Evolutionary conservation across 441 rosid genomes (phyloP).

Genomic region (Syzygium malaccense): DNA sequence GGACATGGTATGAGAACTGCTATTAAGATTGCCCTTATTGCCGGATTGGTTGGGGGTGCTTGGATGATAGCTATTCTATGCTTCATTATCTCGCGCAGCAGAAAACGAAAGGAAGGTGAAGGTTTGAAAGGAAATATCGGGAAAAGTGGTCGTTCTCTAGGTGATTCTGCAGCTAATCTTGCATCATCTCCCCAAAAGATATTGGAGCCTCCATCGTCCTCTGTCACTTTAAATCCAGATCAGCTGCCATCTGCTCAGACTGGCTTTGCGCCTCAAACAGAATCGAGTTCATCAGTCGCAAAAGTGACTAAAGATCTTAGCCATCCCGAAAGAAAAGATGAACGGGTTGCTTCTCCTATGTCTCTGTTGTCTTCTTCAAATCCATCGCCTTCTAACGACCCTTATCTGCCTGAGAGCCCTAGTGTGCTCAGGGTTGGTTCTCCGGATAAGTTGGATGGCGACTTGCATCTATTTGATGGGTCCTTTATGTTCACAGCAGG

Average conservation of each 20-base stretch:
- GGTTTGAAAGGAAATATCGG: constrained; percentile 17
- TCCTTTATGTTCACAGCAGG: constrained; percentile 45
- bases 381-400: constrained; percentile 28
- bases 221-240: constrained; percentile 31
- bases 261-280: constrained; percentile 24
- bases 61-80: constrained; percentile 29
- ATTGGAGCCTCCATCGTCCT: constrained; percentile 31
- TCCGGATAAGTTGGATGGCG: constrained; percentile 50
- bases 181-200: constrained; percentile 28
- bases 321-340: constrained; percentile 28
- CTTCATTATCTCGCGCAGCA: constrained; percentile 22
- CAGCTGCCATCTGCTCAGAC: constrained; percentile 17
- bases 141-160: constrained; percentile 20
- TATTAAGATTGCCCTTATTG: constrained; percentile 34
- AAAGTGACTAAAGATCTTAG: constrained; percentile 17
- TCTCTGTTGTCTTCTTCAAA: constrained; percentile 48
- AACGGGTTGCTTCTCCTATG: constrained; percentile 41
- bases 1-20: constrained; percentile 29
- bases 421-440: constrained; percentile 23
- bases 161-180: constrained; percentile 30
- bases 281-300: constrained; percentile 24
- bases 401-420: constrained; percentile 22
- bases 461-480: constrained; percentile 46
- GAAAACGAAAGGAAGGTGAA: constrained; percentile 16
- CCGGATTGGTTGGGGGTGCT: constrained; percentile 40